These are phyloP conservation scores for Monascus purpureus DNA, from an alignment of 495 filamentous ascomycete species.

Conservation along the genomic window DNA sequence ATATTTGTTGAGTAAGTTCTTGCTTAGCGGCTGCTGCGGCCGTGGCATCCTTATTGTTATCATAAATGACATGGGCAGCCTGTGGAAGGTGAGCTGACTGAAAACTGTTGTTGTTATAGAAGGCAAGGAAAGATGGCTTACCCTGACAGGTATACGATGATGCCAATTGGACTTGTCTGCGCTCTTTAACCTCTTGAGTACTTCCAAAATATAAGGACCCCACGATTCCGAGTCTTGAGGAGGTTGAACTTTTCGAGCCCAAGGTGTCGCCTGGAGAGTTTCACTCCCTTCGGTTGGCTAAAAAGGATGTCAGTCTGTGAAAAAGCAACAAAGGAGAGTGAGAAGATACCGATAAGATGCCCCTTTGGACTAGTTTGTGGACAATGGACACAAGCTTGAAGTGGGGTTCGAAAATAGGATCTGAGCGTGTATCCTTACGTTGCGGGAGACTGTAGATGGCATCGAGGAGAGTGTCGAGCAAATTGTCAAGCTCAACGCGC, in stretches of 20 bases:
- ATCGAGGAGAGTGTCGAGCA: slow-evolving; percentile 56
- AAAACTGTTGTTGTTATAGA: background rate
- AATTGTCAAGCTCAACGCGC: slow-evolving; percentile 36
- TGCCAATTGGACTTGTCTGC: slow-evolving; percentile 97
- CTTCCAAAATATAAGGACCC: slow-evolving; percentile 59
- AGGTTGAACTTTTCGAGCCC: slow-evolving; percentile 35
- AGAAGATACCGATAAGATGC: slow-evolving; percentile 18
- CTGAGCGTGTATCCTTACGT: slow-evolving; percentile 57
- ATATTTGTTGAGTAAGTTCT: slow-evolving; percentile 74
- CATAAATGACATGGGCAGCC: slow-evolving; percentile 62
- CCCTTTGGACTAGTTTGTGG: slow-evolving; percentile 57
- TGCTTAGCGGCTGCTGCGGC: slow-evolving; percentile 51
- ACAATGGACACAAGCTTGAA: slow-evolving; percentile 85
- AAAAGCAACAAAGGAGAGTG: slow-evolving; percentile 1
- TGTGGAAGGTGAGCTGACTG: slow-evolving; percentile 11
- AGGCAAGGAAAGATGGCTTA: slow-evolving; percentile 9
- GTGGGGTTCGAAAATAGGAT: slow-evolving; percentile 87
- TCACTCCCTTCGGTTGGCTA: slow-evolving; percentile 37
- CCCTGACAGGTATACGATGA: slow-evolving; percentile 75
- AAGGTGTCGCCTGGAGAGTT: slow-evolving; percentile 40
- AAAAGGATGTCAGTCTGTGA: slow-evolving; percentile 1
- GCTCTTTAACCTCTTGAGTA: slow-evolving; percentile 58
- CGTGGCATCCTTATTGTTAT: slow-evolving; percentile 30
- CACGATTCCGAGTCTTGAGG: slow-evolving; percentile 49
- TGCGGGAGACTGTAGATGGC: slow-evolving; percentile 72